A percentile compares a stretch with the other conserved stretches of the same genome.
Evolutionary conservation across 139 green algal genomes (phyloP).

Genomic region (Coelastrella sp.): DNA sequence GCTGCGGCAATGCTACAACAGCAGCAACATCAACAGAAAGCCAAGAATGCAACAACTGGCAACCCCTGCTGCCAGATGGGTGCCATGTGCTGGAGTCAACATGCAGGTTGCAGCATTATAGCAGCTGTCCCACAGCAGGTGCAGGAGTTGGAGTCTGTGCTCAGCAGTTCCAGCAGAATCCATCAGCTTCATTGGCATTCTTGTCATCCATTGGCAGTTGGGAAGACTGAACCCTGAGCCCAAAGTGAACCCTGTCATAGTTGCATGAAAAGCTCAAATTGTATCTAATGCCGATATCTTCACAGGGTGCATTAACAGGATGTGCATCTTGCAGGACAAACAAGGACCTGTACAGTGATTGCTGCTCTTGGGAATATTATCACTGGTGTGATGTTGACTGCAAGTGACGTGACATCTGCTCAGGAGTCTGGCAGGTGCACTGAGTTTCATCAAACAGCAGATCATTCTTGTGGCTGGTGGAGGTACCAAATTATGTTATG

Average conservation of each 20-base stretch:
- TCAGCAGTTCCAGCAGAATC: neutral
- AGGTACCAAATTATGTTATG: too few species aligned
- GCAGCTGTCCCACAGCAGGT: neutral
- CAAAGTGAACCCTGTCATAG: neutral
- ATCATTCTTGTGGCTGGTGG: too few species aligned
- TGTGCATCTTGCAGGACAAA: too few species aligned
- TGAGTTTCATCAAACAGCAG: too few species aligned
- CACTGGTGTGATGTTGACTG: too few species aligned
- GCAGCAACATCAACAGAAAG: neutral
- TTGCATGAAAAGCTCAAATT: too few species aligned
- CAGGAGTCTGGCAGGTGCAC: too few species aligned
- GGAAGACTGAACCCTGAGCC: slow-evolving; percentile 8
- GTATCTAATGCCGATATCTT: too few species aligned
- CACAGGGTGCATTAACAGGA: too few species aligned
- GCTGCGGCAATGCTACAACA: neutral
- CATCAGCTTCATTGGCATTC: neutral
- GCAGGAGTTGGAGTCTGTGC: neutral
- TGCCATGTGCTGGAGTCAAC: neutral
- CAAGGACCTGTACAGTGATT: too few species aligned
- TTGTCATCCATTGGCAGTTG: slow-evolving; percentile 18
- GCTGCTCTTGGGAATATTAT: too few species aligned
- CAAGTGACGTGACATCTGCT: too few species aligned
- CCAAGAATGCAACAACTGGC: neutral
- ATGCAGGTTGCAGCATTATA: neutral
- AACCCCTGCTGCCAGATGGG: neutral